Percentiles rank a stretch among this genome's conserved stretches.
Evolutionary conservation across 2,329 filamentous ascomycete species (phyloP).

Genomic region (Incumbomyces delicatus): DNA sequence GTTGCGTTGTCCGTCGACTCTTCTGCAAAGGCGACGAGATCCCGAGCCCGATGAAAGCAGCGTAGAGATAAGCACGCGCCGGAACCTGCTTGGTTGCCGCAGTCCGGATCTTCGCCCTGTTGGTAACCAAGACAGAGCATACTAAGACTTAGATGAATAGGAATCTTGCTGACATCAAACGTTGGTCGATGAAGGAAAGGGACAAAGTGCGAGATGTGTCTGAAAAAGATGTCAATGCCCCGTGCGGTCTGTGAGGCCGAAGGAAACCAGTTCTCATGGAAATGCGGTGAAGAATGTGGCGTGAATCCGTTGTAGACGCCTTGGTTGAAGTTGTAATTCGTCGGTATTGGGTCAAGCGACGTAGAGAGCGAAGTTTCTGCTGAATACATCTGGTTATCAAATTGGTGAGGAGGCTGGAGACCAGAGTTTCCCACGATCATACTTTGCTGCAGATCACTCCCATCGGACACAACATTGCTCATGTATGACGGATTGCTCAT

Average conservation of each 20-base stretch:
- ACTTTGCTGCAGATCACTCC: background rate
- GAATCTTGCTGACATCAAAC: constrained; percentile 23
- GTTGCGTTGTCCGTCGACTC: constrained; percentile 8
- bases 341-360: background rate
- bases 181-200: constrained; percentile 31
- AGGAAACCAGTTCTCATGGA: constrained; percentile 25
- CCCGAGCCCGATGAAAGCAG: constrained; percentile 27
- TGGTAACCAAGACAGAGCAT: constrained; percentile 33
- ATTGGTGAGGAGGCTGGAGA: background rate
- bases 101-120: constrained; percentile 30
- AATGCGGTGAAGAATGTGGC: constrained; percentile 10
- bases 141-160: constrained; percentile 25
- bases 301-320: constrained; percentile 12
- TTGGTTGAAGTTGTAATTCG: background rate
- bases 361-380: background rate
- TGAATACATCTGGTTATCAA: background rate
- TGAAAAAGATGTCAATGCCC: constrained; percentile 30
- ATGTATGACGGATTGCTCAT: background rate
- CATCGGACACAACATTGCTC: background rate
- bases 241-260: constrained; percentile 24
- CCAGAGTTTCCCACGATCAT: background rate
- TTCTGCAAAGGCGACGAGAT: constrained; percentile 20
- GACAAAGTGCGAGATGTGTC: constrained; percentile 28
- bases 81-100: constrained; percentile 19
- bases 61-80: constrained; percentile 24